A percentile compares a stretch with the other conserved stretches of the same genome.
These are phyloP conservation scores for Kurtzmaniella fragi DNA, from an alignment of 805 yeast genomes.

Conservation along the genomic window DNA sequence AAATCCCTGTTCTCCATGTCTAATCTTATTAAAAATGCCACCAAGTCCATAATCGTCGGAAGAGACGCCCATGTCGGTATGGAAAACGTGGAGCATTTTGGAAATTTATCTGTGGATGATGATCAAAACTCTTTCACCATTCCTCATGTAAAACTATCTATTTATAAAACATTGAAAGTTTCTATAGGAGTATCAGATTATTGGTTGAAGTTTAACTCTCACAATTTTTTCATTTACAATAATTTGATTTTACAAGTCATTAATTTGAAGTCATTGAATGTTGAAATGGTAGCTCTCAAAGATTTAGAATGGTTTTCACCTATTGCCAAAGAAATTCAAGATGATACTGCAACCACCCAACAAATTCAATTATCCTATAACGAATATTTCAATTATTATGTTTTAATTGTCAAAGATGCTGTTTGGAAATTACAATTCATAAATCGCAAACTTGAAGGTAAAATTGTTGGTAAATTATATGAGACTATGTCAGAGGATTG, in stretches of 20 bases:
- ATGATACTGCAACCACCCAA: too few relatives aligned
- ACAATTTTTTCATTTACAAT: constrained; percentile 29
- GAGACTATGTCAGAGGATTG: too few relatives aligned
- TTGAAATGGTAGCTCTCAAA: constrained; percentile 19
- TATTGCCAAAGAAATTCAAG: too few relatives aligned
- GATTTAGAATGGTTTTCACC: constrained; percentile 23
- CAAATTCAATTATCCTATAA: too few relatives aligned
- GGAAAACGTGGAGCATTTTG: constrained; percentile 32
- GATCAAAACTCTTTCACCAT: constrained; percentile 22
- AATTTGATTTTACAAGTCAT: constrained; percentile 25
- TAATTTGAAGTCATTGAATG: constrained; percentile 27
- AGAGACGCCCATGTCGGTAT: constrained; percentile 13
- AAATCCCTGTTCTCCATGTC: constrained; percentile 22
- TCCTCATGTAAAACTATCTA: constrained; percentile 21
- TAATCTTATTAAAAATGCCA: constrained; percentile 25
- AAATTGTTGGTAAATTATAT: too few relatives aligned
- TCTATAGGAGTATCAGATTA: constrained; percentile 23
- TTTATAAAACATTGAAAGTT: constrained; percentile 29
- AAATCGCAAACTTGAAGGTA: too few relatives aligned
- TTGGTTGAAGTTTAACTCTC: constrained; percentile 38
- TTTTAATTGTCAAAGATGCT: too few relatives aligned
- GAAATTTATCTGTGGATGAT: constrained; percentile 25
- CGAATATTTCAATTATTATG: too few relatives aligned
- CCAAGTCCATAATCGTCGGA: constrained; percentile 28
- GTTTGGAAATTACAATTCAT: too few relatives aligned